Evolutionary conservation across 768 basidiomycete species (phyloP).

Genomic region (Cystofilobasidium capitatum): DNA sequence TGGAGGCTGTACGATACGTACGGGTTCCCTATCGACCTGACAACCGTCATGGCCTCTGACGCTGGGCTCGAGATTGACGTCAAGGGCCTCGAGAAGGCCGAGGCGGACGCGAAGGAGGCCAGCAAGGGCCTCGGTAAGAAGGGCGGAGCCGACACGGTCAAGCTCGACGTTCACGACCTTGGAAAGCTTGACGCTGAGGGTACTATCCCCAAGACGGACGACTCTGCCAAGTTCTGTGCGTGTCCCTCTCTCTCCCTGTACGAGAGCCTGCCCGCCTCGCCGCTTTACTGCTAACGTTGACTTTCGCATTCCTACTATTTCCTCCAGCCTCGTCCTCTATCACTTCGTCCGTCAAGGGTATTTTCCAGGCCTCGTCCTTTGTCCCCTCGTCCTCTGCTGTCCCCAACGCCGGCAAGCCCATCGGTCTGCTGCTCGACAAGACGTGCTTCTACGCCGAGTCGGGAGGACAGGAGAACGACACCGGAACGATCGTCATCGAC

Average conservation of each 20-base stretch:
- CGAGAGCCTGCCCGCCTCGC: background rate
- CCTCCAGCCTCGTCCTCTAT: slow-evolving; percentile 64
- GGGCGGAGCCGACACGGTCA: slow-evolving; percentile 51
- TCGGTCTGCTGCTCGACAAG: slow-evolving; percentile 80
- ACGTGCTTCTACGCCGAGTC: slow-evolving; percentile 97
- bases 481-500: slow-evolving; percentile 86
- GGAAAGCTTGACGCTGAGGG: slow-evolving; percentile 70
- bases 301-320: background rate
- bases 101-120: slow-evolving; percentile 77
- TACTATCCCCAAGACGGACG: slow-evolving; percentile 79
- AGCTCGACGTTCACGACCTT: slow-evolving; percentile 91
- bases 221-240: slow-evolving; percentile 81
- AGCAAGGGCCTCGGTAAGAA: slow-evolving; percentile 76
- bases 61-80: slow-evolving; percentile 73
- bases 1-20: slow-evolving; percentile 98
- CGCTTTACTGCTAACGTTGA: background rate
- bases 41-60: slow-evolving; percentile 94
- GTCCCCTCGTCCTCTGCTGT: slow-evolving; percentile 48
- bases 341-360: slow-evolving; percentile 63
- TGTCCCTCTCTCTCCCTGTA: slow-evolving; percentile 20
- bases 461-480: slow-evolving; percentile 95
- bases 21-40: slow-evolving; percentile 94
- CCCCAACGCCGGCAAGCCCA: slow-evolving; percentile 48
- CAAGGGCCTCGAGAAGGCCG: slow-evolving; percentile 77
- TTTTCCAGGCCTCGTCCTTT: slow-evolving; percentile 75